Evolutionary conservation across 2,329 filamentous ascomycete species (phyloP).

Genomic region (Xylaria sp.): DNA sequence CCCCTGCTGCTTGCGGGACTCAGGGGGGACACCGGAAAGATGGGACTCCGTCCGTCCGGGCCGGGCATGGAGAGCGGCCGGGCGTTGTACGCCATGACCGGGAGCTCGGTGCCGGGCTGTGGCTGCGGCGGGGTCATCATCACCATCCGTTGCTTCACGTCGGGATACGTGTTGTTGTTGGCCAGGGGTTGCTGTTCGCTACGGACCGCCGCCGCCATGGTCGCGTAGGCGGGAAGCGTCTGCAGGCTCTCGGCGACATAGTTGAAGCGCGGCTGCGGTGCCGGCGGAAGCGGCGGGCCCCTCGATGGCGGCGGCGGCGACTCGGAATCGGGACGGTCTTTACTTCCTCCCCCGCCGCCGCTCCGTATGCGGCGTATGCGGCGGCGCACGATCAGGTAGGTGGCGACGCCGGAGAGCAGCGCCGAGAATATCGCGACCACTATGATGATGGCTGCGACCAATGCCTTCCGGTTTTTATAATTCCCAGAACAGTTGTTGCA

Average conservation of each 20-base stretch:
- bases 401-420: constrained; percentile 14
- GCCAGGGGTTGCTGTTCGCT: background rate
- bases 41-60: constrained; percentile 5
- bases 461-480: no score
- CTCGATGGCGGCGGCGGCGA: constrained; percentile 1
- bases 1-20: constrained; percentile 1
- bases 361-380: no score
- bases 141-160: constrained; percentile 10
- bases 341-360: background rate
- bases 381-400: constrained; percentile 18
- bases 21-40: constrained; percentile 15
- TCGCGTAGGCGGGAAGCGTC: constrained; percentile 3
- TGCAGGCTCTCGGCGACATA: background rate
- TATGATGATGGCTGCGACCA: constrained; percentile 17
- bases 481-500: no score
- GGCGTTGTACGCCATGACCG: constrained; percentile 13
- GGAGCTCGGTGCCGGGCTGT: constrained; percentile 4
- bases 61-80: constrained; percentile 15
- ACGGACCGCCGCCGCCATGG: background rate
- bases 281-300: background rate
- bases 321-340: constrained; percentile 1
- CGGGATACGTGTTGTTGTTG: constrained; percentile 2
- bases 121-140: constrained; percentile 4
- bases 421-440: constrained; percentile 11
- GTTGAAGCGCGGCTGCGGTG: background rate